phyloP scores from a whole-genome alignment of 176 grass and related monocot genomes.

The Raddia distichophylla region DNA sequence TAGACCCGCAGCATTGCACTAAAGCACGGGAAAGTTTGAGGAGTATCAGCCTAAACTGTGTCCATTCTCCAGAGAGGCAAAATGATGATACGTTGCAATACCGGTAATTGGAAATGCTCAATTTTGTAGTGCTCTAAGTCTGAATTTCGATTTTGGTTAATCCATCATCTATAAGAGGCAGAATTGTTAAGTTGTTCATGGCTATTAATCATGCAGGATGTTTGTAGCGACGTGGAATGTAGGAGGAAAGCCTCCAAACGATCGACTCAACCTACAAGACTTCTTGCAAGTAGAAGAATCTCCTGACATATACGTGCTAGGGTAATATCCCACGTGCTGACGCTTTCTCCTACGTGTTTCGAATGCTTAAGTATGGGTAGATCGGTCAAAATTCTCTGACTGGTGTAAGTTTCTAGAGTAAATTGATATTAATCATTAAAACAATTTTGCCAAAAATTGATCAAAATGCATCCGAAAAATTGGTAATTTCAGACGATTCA shows the following conservation, averaged over 20 bases:
- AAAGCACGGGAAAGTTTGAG: constrained; percentile 42
- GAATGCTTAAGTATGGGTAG: neutral
- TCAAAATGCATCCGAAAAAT: too few relatives aligned
- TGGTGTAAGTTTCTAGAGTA: neutral
- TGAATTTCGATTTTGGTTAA: neutral
- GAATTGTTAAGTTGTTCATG: neutral
- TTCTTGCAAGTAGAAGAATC: constrained; percentile 73
- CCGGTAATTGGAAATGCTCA: constrained; percentile 15
- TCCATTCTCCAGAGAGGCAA: constrained; percentile 18
- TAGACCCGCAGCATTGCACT: constrained; percentile 55
- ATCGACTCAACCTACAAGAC: constrained; percentile 55
- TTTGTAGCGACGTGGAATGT: constrained; percentile 91
- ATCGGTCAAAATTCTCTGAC: neutral
- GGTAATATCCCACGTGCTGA: constrained; percentile 26
- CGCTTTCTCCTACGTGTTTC: neutral
- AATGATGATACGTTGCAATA: constrained; percentile 39
- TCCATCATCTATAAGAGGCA: neutral
- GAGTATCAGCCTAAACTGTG: constrained; percentile 44
- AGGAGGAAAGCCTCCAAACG: constrained; percentile 68
- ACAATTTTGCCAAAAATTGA: too few relatives aligned
- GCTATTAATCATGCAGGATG: constrained; percentile 41
- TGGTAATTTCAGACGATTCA: too few relatives aligned
- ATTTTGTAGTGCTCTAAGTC: neutral
- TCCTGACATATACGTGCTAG: constrained; percentile 76
- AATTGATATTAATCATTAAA: neutral